Evolutionary conservation across 2,329 filamentous ascomycete genomes (phyloP).

Genomic region (Epichloe brachyelytri): DNA sequence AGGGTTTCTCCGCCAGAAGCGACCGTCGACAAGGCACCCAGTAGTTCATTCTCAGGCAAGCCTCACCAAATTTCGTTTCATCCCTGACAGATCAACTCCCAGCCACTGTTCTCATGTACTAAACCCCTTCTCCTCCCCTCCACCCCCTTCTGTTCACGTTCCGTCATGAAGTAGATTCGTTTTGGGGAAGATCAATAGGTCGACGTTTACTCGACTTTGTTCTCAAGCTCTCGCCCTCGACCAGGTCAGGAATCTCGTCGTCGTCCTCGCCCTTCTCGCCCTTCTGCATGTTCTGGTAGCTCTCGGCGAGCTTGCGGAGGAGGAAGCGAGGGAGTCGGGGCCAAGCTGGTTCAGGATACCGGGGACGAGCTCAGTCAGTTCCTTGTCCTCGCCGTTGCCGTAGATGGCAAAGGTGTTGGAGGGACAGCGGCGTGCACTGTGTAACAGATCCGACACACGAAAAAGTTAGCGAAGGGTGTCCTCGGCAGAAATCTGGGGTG

Average conservation of each 20-base stretch:
- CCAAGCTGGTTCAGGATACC: slow-evolving; percentile 99
- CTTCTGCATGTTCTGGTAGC: slow-evolving; percentile 99
- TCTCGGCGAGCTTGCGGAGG: slow-evolving; percentile 95
- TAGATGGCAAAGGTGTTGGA: slow-evolving; percentile 99
- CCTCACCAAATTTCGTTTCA: slow-evolving; percentile 1
- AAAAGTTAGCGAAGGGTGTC: neutral
- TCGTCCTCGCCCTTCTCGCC: slow-evolving; percentile 74
- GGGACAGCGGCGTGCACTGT: slow-evolving; percentile 88
- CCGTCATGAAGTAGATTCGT: slow-evolving; percentile 4
- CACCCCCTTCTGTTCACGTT: slow-evolving; percentile 2
- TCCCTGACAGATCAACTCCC: slow-evolving; percentile 1
- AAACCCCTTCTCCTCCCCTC: neutral
- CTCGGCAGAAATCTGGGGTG: too few species aligned
- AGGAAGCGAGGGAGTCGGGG: slow-evolving; percentile 93
- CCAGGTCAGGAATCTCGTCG: slow-evolving; percentile 93
- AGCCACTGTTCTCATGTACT: slow-evolving; percentile 4
- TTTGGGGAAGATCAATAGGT: neutral
- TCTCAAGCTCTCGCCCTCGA: slow-evolving; percentile 98
- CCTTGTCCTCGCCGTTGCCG: slow-evolving; percentile 97
- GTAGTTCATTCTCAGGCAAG: slow-evolving; percentile 1
- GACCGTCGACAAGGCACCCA: neutral
- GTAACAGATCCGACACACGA: neutral
- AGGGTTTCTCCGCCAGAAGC: neutral
- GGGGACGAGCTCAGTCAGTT: slow-evolving; percentile 97
- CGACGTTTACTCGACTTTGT: slow-evolving; percentile 72